Evolutionary conservation across 2,329 filamentous ascomycete genomes (phyloP), one percentile per base, ranked within the genome.

Genomic region (Xylariaceae sp.): DNA sequence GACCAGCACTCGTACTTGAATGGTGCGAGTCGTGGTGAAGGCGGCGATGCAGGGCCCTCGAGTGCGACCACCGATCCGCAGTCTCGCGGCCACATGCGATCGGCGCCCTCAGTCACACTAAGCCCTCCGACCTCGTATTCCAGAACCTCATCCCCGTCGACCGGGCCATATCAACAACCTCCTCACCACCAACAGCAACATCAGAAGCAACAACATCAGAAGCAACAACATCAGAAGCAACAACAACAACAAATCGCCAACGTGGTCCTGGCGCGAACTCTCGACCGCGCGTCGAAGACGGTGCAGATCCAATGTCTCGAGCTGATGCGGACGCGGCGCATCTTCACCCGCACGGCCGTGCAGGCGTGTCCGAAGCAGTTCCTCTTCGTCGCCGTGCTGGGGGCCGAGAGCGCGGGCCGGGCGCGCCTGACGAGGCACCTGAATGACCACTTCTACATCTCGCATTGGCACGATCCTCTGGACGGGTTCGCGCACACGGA

Each of bases 391-490:
- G 83, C 86, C 1, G 66, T 94, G n/a, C 66, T 88, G 12, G 52
- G 40, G 12, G 40, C 50, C 21, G 49, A 42, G 24, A 42, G 34
- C 2, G 68, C 62, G 14, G 71, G 69, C 2, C 57, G 59, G 24
- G 68, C 63, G 14, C 70, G 69, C 1, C 67, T 82, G 34, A 73
- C 68, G 15, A 63, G 62, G 21, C 73, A 87, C 50, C 57, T 83
- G 61, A 94, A 88, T 53, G 88, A 97, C 43, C 78, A 85, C 48
- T 83, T 97, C 50, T 87, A 88, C 57, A 81, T 97, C 41, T 90
- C 86, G 0, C 89, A 97, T 60, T 86, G 81, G 66, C 88, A 97
- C 54, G 74, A 82, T 41, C 71, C 74, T 0, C 70, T 75, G 2
- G 79, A 90, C 57, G 86, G 83, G 0, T 83, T 88, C 46, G 72